Percentiles rank a stretch among this genome's conserved stretches.
Evolutionary conservation across 768 basidiomycete genomes (phyloP).

Genomic region (Dentipellis sp.): DNA sequence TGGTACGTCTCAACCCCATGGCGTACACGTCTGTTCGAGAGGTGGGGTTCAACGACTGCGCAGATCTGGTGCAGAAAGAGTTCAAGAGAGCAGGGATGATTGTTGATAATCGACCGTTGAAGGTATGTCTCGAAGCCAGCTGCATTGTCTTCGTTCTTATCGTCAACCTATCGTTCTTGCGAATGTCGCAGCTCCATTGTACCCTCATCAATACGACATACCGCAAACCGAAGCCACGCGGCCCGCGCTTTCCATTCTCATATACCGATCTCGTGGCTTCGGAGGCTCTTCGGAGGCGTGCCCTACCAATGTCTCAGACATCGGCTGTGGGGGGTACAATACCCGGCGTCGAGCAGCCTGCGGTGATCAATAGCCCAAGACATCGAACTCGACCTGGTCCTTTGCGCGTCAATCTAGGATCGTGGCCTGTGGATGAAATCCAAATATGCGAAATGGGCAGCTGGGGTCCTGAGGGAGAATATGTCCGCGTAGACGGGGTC

Average conservation of each 20-base stretch:
- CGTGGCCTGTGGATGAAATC: slow-evolving; percentile 43
- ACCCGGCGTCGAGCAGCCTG: not conserved
- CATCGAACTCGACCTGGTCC: no score
- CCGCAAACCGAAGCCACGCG: slow-evolving; percentile 19
- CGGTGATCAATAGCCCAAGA: not conserved
- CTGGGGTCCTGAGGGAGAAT: slow-evolving; percentile 51
- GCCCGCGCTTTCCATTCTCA: slow-evolving; percentile 32
- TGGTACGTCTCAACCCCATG: slow-evolving; percentile 19
- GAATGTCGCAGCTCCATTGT: slow-evolving; percentile 24
- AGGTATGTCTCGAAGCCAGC: slow-evolving; percentile 16
- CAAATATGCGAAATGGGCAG: slow-evolving; percentile 71
- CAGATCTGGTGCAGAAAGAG: slow-evolving; percentile 22
- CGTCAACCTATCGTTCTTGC: not conserved
- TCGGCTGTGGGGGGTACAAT: not conserved
- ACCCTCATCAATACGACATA: slow-evolving; percentile 28
- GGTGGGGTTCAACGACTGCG: not conserved
- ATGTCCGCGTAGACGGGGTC: slow-evolving; percentile 29
- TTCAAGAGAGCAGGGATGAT: slow-evolving; percentile 24
- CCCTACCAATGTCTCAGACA: not conserved
- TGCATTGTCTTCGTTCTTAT: not conserved
- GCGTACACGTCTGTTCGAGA: not conserved
- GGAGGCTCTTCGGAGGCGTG: not conserved
- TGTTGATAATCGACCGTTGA: slow-evolving; percentile 24
- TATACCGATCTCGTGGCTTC: slow-evolving; percentile 14
- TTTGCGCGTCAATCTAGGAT: slow-evolving; percentile 37